Conservation (phyloP, 768 basidiomycete species). For the Hygrophorus pudorinus region DNA sequence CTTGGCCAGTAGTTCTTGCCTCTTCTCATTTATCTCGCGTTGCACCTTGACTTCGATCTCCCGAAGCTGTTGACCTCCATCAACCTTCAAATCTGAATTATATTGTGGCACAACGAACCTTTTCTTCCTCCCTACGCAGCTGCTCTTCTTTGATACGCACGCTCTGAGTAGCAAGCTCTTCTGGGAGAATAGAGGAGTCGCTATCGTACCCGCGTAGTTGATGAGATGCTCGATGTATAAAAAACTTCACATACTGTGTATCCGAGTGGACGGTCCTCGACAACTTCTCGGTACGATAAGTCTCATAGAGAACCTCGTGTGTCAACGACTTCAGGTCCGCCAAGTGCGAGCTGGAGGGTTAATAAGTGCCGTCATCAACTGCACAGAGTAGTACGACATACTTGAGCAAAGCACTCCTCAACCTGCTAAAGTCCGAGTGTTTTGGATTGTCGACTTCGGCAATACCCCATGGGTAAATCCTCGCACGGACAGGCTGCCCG, state of each 20-base stretch:
- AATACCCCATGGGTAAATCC: constrained; percentile 98
- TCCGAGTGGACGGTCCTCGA: constrained; percentile 82
- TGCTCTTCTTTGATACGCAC: constrained; percentile 99
- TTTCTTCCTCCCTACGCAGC: constrained; percentile 93
- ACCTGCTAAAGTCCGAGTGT: constrained; percentile 96
- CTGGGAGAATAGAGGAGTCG: constrained; percentile 86
- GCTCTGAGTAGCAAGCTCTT: constrained; percentile 93
- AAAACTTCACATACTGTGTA: constrained; percentile 42
- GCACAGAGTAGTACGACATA: constrained; percentile 24
- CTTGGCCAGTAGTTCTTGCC: constrained; percentile 92
- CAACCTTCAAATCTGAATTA: not conserved
- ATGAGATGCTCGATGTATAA: constrained; percentile 4
- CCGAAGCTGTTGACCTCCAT: constrained; percentile 48
- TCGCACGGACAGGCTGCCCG: constrained; percentile 83
- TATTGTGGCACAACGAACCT: constrained; percentile 33
- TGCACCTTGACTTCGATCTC: constrained; percentile 98
- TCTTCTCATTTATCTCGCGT: constrained; percentile 94
- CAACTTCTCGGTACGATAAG: constrained; percentile 95
- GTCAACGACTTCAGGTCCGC: constrained; percentile 92
- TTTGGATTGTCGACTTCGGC: constrained; percentile 99
- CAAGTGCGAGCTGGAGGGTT: constrained; percentile 66
- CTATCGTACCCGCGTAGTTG: constrained; percentile 27
- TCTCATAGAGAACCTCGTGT: constrained; percentile 91
- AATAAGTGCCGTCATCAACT: constrained; percentile 2
- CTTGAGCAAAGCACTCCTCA: constrained; percentile 88